phyloP scores from a whole-genome alignment of 2,329 filamentous ascomycete species.

The Neofusicoccum kwambonambiense region DNA sequence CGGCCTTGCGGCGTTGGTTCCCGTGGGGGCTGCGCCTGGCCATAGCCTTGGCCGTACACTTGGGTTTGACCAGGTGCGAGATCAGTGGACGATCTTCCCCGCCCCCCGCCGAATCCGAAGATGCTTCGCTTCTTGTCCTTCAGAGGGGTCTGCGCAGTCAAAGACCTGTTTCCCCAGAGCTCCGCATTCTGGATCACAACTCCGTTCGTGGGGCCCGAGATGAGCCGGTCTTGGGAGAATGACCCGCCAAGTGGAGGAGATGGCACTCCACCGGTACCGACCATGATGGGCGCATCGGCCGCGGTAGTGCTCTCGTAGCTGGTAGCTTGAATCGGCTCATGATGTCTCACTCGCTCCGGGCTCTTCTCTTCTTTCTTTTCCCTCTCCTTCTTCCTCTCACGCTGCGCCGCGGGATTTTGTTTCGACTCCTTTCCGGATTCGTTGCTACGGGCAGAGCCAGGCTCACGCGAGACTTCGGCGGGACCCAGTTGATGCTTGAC shows the following conservation, averaged over 20 bases:
- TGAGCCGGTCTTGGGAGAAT: slow-evolving; percentile 51
- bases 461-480: slow-evolving; percentile 44
- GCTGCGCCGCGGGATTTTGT: slow-evolving; percentile 22
- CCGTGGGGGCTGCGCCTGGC: background rate
- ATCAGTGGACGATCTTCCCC: slow-evolving; percentile 70
- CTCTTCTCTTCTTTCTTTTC: slow-evolving; percentile 1
- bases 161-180: slow-evolving; percentile 79
- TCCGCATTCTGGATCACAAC: slow-evolving; percentile 78
- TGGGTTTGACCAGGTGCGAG: slow-evolving; percentile 40
- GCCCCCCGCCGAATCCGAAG: slow-evolving; percentile 53
- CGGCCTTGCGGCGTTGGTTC: slow-evolving; percentile 24
- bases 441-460: slow-evolving; percentile 22
- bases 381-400: slow-evolving; percentile 3
- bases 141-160: slow-evolving; percentile 54
- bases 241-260: slow-evolving; percentile 35
- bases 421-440: slow-evolving; percentile 42
- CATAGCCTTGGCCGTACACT: background rate
- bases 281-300: slow-evolving; percentile 57
- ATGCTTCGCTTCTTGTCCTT: slow-evolving; percentile 79
- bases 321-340: slow-evolving; percentile 43
- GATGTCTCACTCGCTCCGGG: background rate
- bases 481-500: slow-evolving; percentile 35
- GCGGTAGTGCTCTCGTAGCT: slow-evolving; percentile 59
- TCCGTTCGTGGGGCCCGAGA: slow-evolving; percentile 83
- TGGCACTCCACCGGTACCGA: slow-evolving; percentile 33